Evolutionary conservation across 176 grass and related monocot genomes (phyloP).

Genomic region (Phyllostachys edulis): DNA sequence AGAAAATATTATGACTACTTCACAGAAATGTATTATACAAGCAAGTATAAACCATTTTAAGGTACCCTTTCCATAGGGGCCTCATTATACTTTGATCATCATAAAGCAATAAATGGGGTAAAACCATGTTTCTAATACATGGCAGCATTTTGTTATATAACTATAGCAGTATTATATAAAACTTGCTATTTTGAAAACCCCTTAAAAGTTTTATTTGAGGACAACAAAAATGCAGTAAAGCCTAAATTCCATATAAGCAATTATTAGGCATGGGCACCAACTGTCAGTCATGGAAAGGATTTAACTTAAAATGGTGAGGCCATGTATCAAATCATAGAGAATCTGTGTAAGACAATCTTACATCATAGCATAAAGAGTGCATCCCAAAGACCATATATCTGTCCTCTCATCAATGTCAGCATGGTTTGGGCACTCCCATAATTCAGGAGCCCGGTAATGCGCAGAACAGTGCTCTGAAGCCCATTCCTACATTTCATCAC

Average conservation of each 20-base stretch:
- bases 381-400: slow-evolving; percentile 89
- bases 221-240: background rate
- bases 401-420: slow-evolving; percentile 79
- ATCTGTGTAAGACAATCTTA: slow-evolving; percentile 33
- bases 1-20: background rate
- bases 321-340: background rate
- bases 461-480: slow-evolving; percentile 71
- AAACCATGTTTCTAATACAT: background rate
- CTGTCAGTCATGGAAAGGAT: background rate
- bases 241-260: background rate
- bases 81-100: background rate
- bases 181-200: background rate
- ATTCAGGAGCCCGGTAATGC: slow-evolving; percentile 72
- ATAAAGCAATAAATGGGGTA: background rate
- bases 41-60: background rate
- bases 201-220: background rate
- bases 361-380: slow-evolving; percentile 79
- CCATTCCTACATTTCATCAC: slow-evolving; percentile 60
- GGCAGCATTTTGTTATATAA: background rate
- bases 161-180: background rate
- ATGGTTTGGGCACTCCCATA: slow-evolving; percentile 73
- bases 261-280: background rate
- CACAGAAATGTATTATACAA: background rate
- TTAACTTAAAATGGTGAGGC: background rate
- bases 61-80: background rate